phyloP scores from a whole-genome alignment of 2,329 filamentous ascomycete species.

The Pyricularia sp. region DNA sequence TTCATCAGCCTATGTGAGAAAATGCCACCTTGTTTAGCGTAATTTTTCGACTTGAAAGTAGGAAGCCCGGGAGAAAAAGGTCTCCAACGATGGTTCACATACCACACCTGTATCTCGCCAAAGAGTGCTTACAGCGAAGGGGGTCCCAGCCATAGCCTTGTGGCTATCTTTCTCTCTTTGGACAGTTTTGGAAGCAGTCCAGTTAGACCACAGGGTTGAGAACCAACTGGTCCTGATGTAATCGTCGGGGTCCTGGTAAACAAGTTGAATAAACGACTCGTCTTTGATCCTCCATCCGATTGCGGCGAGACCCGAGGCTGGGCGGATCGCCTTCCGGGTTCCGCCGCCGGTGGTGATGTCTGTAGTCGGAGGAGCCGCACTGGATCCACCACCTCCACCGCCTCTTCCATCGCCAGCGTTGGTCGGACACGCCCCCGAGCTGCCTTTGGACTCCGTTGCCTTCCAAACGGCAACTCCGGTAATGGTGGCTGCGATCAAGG shows the following conservation, averaged over 20 bases:
- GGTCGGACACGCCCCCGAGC: not conserved
- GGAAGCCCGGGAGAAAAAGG: not conserved
- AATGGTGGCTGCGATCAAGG: conserved; percentile 5
- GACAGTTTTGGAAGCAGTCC: not conserved
- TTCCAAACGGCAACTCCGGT: conserved; percentile 6
- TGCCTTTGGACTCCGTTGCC: not conserved
- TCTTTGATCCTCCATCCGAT: conserved; percentile 5
- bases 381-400: not conserved
- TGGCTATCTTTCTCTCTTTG: not conserved
- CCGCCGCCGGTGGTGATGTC: not conserved
- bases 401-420: too few species aligned
- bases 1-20: not conserved
- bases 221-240: conserved; percentile 4
- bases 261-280: conserved; percentile 5
- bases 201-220: conserved; percentile 1
- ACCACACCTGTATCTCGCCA: not conserved
- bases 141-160: not conserved
- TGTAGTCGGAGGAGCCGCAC: not conserved
- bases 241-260: conserved; percentile 5
- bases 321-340: not conserved
- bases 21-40: not conserved
- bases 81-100: not conserved
- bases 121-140: not conserved
- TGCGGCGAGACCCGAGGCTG: conserved; percentile 5
- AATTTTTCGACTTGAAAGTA: too few species aligned